A percentile compares a stretch with the other conserved stretches of the same genome.
Evolutionary conservation across 2,329 filamentous ascomycete genomes (phyloP).

Genomic region (Cordyceps militaris): DNA sequence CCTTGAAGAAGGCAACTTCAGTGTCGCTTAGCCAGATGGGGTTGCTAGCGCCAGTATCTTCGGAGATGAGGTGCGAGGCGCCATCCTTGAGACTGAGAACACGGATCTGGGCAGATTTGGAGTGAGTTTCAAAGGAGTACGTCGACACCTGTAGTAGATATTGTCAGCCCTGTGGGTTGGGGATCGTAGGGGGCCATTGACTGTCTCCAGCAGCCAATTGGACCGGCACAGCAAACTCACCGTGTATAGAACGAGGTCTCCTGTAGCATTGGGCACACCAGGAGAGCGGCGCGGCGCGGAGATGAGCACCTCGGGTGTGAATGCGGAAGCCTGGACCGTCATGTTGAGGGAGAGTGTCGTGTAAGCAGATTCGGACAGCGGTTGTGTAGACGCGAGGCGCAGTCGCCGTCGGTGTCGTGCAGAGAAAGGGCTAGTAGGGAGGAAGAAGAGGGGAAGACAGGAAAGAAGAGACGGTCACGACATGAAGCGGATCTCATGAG

Average conservation of each 20-base stretch:
- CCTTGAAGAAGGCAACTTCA: conserved; percentile 50
- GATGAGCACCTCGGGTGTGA: conserved; percentile 71
- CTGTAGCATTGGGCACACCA: conserved; percentile 61
- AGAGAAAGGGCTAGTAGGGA: not conserved
- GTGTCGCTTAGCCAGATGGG: conserved; percentile 69
- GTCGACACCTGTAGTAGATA: conserved; percentile 46
- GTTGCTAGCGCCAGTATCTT: conserved; percentile 59
- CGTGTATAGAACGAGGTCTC: conserved; percentile 58
- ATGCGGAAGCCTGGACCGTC: conserved; percentile 63
- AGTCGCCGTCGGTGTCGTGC: not conserved
- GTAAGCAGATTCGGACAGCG: conserved; percentile 15
- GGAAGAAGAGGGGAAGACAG: not conserved
- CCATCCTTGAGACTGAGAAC: conserved; percentile 63
- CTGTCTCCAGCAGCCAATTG: not conserved
- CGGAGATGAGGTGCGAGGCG: conserved; percentile 57
- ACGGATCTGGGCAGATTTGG: conserved; percentile 60
- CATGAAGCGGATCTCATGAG: conserved; percentile 9
- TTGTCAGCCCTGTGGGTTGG: not conserved
- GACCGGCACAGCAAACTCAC: conserved; percentile 28
- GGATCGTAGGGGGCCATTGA: not conserved
- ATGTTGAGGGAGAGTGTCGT: conserved; percentile 34
- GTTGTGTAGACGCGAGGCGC: not conserved
- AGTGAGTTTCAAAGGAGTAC: conserved; percentile 74
- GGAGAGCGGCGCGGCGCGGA: conserved; percentile 66
- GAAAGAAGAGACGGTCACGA: not conserved